phyloP scores from a whole-genome alignment of 2,329 filamentous ascomycete genomes.

The Capronia americana region DNA sequence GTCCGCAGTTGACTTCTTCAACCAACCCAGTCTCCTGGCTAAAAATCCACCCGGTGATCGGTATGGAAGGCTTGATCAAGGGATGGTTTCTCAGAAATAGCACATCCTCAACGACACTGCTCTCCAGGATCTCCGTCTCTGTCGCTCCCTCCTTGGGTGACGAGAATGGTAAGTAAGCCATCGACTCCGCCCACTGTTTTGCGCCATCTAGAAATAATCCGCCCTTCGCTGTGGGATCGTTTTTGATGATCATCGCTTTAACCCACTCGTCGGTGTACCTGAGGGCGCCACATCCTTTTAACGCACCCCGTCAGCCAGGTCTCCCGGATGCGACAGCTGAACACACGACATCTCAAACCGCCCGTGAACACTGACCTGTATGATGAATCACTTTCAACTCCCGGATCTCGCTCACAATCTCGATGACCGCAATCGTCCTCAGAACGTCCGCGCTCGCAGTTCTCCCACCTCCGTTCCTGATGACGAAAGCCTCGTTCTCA shows the following conservation, averaged over 20 bases:
- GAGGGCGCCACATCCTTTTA: constrained; percentile 20
- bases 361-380: constrained; percentile 12
- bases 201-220: constrained; percentile 12
- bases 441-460: constrained; percentile 16
- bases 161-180: constrained; percentile 13
- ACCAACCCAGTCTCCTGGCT: constrained; percentile 11
- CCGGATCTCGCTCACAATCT: constrained; percentile 21
- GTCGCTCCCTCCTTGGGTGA: constrained; percentile 8
- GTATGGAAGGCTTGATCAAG: constrained; percentile 21
- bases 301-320: background rate
- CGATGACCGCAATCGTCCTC: constrained; percentile 17
- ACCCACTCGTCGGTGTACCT: constrained; percentile 15
- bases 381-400: constrained; percentile 24
- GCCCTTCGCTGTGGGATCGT: constrained; percentile 19
- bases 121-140: constrained; percentile 15
- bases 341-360: background rate
- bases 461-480: constrained; percentile 24
- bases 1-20: constrained; percentile 23
- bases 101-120: constrained; percentile 24
- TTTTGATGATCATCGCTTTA: constrained; percentile 10
- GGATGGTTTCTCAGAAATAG: constrained; percentile 17
- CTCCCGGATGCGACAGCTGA: background rate
- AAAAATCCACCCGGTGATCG: constrained; percentile 23
- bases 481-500: constrained; percentile 21
- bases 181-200: constrained; percentile 11